phyloP scores from a whole-genome alignment of 2,329 filamentous ascomycete genomes.

The Ceratocystiopsis sp. region DNA sequence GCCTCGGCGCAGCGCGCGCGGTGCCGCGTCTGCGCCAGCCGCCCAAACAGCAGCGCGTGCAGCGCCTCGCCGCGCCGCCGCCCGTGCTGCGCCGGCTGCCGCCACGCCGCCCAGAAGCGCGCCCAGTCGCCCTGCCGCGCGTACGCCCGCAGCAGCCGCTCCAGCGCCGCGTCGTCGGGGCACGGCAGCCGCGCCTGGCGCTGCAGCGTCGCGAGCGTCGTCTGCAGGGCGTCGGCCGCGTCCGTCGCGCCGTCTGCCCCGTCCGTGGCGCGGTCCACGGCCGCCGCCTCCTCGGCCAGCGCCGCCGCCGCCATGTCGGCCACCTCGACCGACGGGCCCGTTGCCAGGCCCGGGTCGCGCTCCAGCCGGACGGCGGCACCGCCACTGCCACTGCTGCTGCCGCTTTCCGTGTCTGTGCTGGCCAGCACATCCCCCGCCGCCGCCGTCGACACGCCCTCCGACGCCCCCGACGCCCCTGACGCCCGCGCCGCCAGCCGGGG shows the following conservation, averaged over 20 bases:
- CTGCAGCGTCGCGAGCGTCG: constrained; percentile 29
- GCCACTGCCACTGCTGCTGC: too few relatives aligned
- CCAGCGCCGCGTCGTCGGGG: constrained; percentile 20
- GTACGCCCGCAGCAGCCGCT: constrained; percentile 28
- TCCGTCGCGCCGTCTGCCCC: too few relatives aligned
- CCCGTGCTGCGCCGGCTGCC: constrained; percentile 32
- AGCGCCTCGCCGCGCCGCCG: constrained; percentile 30
- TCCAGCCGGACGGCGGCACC: not conserved
- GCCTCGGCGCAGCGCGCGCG: constrained; percentile 27
- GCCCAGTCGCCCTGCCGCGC: constrained; percentile 31
- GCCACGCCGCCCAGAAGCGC: constrained; percentile 44
- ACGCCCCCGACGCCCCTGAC: not conserved
- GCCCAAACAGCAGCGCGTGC: constrained; percentile 36
- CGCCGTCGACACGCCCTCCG: not conserved
- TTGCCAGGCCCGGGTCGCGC: too few relatives aligned
- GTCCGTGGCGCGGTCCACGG: constrained; percentile 7
- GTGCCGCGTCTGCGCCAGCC: constrained; percentile 27
- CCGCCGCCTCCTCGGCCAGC: not conserved
- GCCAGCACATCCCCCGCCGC: constrained; percentile 1
- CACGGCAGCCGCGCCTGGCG: constrained; percentile 19
- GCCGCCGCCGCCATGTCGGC: not conserved
- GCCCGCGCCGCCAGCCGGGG: not conserved
- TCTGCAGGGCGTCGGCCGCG: constrained; percentile 21
- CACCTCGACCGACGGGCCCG: not conserved
- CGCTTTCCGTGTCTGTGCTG: too few relatives aligned